Conservation (phyloP, 208 protist genomes). For the Crithidia fasciculata region DNA sequence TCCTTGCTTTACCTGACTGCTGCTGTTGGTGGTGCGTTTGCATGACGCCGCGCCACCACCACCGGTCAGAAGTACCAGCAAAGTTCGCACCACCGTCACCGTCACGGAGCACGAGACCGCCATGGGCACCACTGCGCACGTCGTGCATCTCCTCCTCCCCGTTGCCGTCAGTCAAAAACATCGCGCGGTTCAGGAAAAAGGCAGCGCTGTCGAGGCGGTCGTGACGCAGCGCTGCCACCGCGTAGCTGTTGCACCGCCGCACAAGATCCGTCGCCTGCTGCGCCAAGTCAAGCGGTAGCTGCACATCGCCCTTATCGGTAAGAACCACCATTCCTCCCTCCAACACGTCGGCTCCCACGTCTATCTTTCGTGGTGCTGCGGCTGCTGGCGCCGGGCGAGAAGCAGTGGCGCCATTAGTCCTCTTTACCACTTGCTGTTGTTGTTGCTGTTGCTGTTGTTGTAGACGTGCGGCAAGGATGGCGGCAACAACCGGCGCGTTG, state of each 20-base stretch:
- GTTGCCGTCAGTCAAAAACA: conserved; percentile 80
- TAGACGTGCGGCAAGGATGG: conserved; percentile 19
- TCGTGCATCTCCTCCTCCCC: conserved; percentile 16
- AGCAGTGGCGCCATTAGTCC: no score
- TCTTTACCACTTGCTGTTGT: neutral
- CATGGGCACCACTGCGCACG: neutral
- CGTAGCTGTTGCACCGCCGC: conserved; percentile 81
- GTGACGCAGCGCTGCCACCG: conserved; percentile 71
- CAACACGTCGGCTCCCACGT: neutral
- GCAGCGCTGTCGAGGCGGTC: conserved; percentile 57
- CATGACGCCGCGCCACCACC: conserved; percentile 32
- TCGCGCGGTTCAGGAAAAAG: conserved; percentile 76
- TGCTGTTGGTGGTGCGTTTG: conserved; percentile 1
- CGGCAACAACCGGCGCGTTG: conserved; percentile 30
- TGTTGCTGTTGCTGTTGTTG: conserved; percentile 6
- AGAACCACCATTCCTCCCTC: conserved; percentile 17
- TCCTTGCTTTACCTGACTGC: neutral
- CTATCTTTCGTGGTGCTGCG: neutral
- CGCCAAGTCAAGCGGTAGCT: conserved; percentile 33
- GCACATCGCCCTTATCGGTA: conserved; percentile 28
- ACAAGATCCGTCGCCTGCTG: conserved; percentile 70
- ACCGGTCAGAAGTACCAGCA: conserved; percentile 8
- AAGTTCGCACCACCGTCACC: neutral
- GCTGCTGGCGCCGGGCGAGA: neutral
- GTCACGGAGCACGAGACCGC: neutral